Conservation (phyloP, 2,329 filamentous ascomycete genomes). For the Epichloe uncinata region DNA sequence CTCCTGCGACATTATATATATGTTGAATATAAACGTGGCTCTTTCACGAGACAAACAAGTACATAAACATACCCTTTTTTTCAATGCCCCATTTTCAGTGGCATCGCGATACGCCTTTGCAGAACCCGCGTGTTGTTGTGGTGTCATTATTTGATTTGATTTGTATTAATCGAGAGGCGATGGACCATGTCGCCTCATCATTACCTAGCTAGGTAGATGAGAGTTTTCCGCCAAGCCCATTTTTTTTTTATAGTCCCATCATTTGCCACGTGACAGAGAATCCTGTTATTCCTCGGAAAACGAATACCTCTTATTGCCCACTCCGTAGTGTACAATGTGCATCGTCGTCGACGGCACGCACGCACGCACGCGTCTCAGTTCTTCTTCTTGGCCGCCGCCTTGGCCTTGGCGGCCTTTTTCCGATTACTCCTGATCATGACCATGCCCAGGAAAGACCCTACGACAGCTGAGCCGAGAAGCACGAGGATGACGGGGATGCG, state of each 20-base stretch:
- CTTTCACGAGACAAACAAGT: conserved; percentile 14
- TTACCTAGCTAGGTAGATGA: no score
- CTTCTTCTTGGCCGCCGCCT: conserved; percentile 79
- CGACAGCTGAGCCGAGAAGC: conserved; percentile 79
- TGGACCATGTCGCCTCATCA: no score
- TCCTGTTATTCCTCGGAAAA: no score
- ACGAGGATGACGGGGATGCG: conserved; percentile 96
- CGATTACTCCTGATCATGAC: conserved; percentile 99
- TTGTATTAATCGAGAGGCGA: no score
- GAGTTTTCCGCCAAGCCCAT: no score
- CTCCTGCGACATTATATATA: not conserved
- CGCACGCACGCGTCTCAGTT: conserved; percentile 32
- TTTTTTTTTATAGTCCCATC: no score
- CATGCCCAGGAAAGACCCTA: conserved; percentile 87
- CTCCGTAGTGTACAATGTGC: not conserved
- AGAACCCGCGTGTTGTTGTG: no score
- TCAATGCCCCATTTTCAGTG: no score
- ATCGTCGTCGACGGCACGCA: no score
- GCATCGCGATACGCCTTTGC: no score
- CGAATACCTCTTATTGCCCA: not conserved
- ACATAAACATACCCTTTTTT: conserved; percentile 10
- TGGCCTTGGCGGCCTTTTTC: conserved; percentile 93
- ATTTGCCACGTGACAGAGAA: no score
- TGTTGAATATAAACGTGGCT: not conserved
- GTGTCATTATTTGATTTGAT: no score